Conservation (phyloP, 306 rosid genomes). For the Benincasa hispida region DNA sequence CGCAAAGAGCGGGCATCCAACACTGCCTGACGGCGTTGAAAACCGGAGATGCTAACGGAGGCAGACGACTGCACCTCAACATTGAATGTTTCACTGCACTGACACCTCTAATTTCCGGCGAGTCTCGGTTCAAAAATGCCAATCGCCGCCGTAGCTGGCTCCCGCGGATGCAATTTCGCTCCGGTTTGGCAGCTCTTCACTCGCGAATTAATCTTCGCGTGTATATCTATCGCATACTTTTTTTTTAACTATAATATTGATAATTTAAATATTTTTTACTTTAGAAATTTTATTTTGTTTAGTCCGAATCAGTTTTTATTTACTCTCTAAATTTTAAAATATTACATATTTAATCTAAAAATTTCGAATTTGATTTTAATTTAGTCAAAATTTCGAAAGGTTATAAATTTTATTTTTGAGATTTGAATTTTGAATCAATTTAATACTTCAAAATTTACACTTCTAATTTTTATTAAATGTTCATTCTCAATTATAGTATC, state of each 20-base stretch:
- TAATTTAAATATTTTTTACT: too few relatives aligned
- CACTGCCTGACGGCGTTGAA: conserved; percentile 19
- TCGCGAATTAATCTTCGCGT: neutral
- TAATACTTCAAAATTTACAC: too few relatives aligned
- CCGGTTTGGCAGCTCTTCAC: neutral
- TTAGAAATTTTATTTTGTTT: too few relatives aligned
- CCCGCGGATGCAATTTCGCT: neutral
- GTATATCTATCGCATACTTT: neutral
- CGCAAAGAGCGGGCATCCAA: neutral
- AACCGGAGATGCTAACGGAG: conserved; percentile 24
- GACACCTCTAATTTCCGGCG: neutral
- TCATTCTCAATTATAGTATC: too few relatives aligned
- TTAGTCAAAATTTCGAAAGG: too few relatives aligned
- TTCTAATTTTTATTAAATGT: too few relatives aligned
- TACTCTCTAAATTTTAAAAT: too few relatives aligned
- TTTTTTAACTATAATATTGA: neutral
- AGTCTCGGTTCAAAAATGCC: neutral
- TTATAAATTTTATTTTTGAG: too few relatives aligned
- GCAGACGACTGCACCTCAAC: conserved; percentile 23
- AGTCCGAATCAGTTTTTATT: too few relatives aligned
- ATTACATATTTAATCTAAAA: too few relatives aligned
- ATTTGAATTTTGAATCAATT: too few relatives aligned
- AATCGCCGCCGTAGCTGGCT: neutral
- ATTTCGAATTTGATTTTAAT: too few relatives aligned
- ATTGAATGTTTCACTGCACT: conserved; percentile 12